These are phyloP conservation scores for Porpolomopsis calyptriformis DNA, from an alignment of 768 basidiomycete genomes.

Conservation along the genomic window DNA sequence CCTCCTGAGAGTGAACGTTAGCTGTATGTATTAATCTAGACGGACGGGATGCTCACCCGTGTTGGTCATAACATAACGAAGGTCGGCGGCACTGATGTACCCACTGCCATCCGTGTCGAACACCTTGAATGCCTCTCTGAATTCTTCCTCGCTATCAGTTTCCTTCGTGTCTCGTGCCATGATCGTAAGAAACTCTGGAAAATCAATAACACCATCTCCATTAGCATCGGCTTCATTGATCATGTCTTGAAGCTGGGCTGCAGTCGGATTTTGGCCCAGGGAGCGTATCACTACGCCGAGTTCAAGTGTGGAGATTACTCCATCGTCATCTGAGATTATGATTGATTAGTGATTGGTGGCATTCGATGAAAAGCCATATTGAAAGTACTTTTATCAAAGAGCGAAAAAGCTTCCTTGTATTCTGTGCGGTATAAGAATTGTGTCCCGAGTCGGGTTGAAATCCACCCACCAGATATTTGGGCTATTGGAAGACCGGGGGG, in stretches of 20 bases:
- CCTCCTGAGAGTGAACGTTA: conserved; percentile 17
- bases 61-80: conserved; percentile 21
- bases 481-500: conserved; percentile 34
- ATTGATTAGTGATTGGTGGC: no score
- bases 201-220: conserved; percentile 81
- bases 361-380: no score
- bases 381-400: conserved; percentile 84
- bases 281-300: conserved; percentile 93
- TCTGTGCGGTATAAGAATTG: conserved; percentile 32
- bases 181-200: conserved; percentile 74
- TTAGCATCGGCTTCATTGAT: conserved; percentile 65
- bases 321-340: conserved; percentile 82
- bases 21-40: no score
- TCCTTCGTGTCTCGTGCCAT: conserved; percentile 87
- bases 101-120: conserved; percentile 20
- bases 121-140: conserved; percentile 92
- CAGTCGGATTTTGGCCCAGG: conserved; percentile 85
- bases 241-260: conserved; percentile 88
- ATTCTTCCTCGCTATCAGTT: conserved; percentile 88
- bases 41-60: conserved; percentile 18
- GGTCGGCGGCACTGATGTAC: conserved; percentile 18
- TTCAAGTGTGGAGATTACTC: conserved; percentile 84
- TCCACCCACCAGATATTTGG: conserved; percentile 79
- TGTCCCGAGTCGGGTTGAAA: conserved; percentile 1
- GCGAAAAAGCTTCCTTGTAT: conserved; percentile 98